These are phyloP conservation scores for Linderniella brevidens DNA, from an alignment of 257 asterid genomes.

Conservation along the genomic window DNA sequence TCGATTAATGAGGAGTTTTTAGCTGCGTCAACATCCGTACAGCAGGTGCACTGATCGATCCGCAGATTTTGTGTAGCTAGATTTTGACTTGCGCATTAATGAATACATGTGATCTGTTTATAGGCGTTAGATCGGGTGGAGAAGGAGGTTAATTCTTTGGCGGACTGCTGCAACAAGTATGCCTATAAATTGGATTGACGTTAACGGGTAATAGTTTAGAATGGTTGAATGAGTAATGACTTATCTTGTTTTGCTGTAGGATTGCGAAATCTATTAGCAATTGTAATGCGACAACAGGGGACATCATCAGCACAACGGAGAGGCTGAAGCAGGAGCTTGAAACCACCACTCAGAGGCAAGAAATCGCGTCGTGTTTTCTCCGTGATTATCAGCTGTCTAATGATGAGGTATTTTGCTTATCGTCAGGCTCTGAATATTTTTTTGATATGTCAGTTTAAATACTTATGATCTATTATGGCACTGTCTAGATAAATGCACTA, in stretches of 20 bases:
- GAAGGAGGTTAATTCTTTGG: conserved; percentile 80
- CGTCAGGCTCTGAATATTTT: neutral
- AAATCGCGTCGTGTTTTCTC: conserved; percentile 83
- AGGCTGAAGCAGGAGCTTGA: conserved; percentile 96
- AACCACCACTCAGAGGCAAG: conserved; percentile 86
- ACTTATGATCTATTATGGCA: neutral
- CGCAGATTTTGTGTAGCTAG: neutral
- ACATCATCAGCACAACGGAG: conserved; percentile 87
- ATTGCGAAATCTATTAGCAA: conserved; percentile 75
- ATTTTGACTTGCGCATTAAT: neutral
- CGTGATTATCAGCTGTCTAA: conserved; percentile 94
- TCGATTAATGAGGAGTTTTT: conserved; percentile 82
- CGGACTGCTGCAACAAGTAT: conserved; percentile 87
- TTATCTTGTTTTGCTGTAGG: conserved; percentile 22
- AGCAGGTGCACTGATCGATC: conserved; percentile 32
- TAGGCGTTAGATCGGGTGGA: conserved; percentile 91
- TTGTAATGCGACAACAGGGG: conserved; percentile 92
- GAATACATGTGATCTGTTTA: conserved; percentile 2
- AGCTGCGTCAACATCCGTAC: conserved; percentile 66
- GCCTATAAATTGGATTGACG: conserved; percentile 11
- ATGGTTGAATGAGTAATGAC: neutral
- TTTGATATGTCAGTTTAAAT: neutral
- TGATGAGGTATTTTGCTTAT: conserved; percentile 48
- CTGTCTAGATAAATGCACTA: conserved; percentile 60
- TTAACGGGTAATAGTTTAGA: neutral